phyloP scores from a whole-genome alignment of 768 basidiomycete genomes.

The Cystofilobasidium bisporidii region DNA sequence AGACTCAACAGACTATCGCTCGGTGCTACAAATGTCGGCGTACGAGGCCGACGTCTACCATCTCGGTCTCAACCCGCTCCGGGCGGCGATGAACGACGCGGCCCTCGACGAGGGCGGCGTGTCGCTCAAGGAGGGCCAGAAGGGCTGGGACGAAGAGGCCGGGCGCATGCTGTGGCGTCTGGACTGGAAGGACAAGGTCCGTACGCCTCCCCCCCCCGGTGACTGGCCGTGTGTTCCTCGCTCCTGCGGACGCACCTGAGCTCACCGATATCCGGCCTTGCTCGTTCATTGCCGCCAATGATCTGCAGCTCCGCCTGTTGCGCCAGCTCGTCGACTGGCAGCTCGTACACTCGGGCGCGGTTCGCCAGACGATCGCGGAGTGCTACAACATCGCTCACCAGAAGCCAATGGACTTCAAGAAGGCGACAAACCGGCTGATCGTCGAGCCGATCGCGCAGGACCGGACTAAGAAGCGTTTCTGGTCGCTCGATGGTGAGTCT shows the following conservation, averaged over 20 bases:
- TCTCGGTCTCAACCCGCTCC: conserved; percentile 18
- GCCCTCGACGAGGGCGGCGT: not conserved
- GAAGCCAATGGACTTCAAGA: conserved; percentile 45
- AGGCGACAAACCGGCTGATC: conserved; percentile 47
- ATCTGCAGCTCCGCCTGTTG: conserved; percentile 63
- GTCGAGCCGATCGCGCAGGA: conserved; percentile 70
- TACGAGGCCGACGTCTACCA: conserved; percentile 2
- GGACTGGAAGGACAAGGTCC: conserved; percentile 21
- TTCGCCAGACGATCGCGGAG: conserved; percentile 65
- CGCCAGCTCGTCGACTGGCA: conserved; percentile 79
- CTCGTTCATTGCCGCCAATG: too few relatives aligned
- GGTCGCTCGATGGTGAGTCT: conserved; percentile 81
- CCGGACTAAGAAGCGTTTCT: conserved; percentile 63
- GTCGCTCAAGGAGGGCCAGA: not conserved
- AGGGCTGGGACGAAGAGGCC: conserved; percentile 1
- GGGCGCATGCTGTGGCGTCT: conserved; percentile 17
- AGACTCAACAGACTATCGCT: not conserved
- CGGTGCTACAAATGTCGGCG: not conserved
- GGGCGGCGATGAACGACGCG: not conserved
- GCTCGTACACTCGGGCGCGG: conserved; percentile 56
- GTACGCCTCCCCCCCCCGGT: too few relatives aligned
- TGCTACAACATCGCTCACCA: conserved; percentile 78
- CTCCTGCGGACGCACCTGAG: too few relatives aligned
- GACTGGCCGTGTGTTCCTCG: too few relatives aligned
- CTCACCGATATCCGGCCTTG: too few relatives aligned